Conservation (phyloP, 768 basidiomycete species). For the Boletus reticuloceps region DNA sequence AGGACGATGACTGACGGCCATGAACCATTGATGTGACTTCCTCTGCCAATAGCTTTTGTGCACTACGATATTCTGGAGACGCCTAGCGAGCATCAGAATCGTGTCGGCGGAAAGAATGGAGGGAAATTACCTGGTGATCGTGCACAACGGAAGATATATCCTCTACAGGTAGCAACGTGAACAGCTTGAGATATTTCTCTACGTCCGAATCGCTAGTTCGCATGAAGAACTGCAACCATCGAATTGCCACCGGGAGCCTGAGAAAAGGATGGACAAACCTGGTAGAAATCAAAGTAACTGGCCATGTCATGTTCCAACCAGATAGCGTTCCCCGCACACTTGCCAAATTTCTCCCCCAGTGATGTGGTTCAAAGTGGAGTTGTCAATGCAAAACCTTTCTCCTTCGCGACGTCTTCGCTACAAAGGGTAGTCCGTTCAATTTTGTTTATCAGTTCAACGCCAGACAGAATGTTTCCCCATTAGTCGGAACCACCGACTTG, state of each 20-base stretch:
- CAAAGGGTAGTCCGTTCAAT: conserved; percentile 11
- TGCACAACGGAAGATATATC: conserved; percentile 56
- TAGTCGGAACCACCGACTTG: conserved; percentile 98
- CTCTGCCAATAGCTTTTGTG: conserved; percentile 51
- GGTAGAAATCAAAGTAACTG: conserved; percentile 89
- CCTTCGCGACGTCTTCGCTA: conserved; percentile 10
- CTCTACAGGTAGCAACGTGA: conserved; percentile 68
- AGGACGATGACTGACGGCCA: conserved; percentile 39
- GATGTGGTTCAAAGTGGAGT: conserved; percentile 92
- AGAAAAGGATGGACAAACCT: neutral
- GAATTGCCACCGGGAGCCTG: neutral
- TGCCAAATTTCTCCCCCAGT: conserved; percentile 93
- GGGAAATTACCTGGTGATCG: conserved; percentile 51
- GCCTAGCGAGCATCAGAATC: conserved; percentile 12
- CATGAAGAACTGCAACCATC: conserved; percentile 73
- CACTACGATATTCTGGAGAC: conserved; percentile 40
- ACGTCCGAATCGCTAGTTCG: conserved; percentile 79
- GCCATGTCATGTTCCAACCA: conserved; percentile 83
- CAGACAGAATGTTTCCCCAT: conserved; percentile 96
- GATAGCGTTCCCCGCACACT: conserved; percentile 93
- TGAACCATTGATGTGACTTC: conserved; percentile 63
- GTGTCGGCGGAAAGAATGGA: neutral
- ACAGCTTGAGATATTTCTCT: conserved; percentile 72
- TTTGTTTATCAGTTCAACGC: conserved; percentile 84
- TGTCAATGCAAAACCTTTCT: conserved; percentile 76